phyloP scores from a whole-genome alignment of 768 basidiomycete species.

The Phanerochaete carnosa region DNA sequence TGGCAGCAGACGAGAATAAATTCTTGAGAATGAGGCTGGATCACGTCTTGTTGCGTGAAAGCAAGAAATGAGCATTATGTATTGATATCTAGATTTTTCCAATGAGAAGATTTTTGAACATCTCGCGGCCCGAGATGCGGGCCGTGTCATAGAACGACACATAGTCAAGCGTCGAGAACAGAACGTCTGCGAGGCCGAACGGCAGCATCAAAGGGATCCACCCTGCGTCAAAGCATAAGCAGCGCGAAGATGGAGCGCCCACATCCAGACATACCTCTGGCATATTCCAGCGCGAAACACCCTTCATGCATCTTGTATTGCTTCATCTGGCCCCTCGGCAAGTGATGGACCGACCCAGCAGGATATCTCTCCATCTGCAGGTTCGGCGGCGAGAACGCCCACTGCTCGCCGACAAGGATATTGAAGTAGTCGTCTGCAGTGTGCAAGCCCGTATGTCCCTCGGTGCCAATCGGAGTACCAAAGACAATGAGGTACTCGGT shows the following conservation, averaged over 20 bases:
- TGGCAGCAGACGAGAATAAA: too few species aligned
- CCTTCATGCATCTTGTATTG: slow-evolving; percentile 99
- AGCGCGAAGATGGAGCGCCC: neutral
- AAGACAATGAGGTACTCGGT: slow-evolving; percentile 98
- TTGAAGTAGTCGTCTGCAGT: slow-evolving; percentile 98
- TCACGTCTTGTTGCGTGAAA: neutral
- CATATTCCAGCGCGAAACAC: slow-evolving; percentile 95
- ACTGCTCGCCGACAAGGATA: slow-evolving; percentile 91
- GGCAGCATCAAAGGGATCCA: slow-evolving; percentile 98
- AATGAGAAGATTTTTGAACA: slow-evolving; percentile 71
- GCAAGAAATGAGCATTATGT: neutral
- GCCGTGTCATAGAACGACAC: slow-evolving; percentile 77
- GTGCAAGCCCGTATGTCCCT: slow-evolving; percentile 92
- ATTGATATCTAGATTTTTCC: slow-evolving; percentile 70
- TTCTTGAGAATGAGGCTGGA: too few species aligned
- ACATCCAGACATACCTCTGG: slow-evolving; percentile 58
- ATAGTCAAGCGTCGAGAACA: slow-evolving; percentile 88
- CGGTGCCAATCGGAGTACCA: slow-evolving; percentile 94
- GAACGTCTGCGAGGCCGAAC: slow-evolving; percentile 83
- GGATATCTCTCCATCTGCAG: slow-evolving; percentile 84
- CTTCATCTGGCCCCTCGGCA: slow-evolving; percentile 81
- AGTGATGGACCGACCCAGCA: slow-evolving; percentile 80
- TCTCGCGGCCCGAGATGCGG: slow-evolving; percentile 79
- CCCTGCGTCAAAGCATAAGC: slow-evolving; percentile 42
- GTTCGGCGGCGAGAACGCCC: slow-evolving; percentile 82